Conservation (phyloP, 225 moss, liverwort and hornwort species). For the Bryoerythrophyllum caledonicum region DNA sequence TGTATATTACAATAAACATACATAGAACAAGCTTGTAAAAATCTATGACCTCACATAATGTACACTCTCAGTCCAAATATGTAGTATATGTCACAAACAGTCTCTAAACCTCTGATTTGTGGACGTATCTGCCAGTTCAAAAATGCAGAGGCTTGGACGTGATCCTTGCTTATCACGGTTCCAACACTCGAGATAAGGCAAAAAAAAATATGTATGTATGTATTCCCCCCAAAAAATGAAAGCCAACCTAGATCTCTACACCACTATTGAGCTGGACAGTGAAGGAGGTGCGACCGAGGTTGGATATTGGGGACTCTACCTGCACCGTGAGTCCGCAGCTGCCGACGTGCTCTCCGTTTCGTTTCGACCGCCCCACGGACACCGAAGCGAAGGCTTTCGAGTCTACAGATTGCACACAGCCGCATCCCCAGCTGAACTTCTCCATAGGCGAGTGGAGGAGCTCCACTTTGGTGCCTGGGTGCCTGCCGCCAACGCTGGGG, state of each 20-base stretch:
- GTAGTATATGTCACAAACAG: constrained; percentile 26
- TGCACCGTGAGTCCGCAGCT: constrained; percentile 72
- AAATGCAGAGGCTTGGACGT: constrained; percentile 19
- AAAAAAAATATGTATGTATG: constrained; percentile 1
- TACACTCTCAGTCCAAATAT: constrained; percentile 27
- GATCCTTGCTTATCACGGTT: constrained; percentile 9
- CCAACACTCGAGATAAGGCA: neutral
- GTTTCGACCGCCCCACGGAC: constrained; percentile 69
- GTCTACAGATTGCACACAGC: constrained; percentile 55
- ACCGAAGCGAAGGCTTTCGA: constrained; percentile 65
- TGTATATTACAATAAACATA: constrained; percentile 24
- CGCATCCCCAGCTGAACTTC: constrained; percentile 78
- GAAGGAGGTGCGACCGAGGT: constrained; percentile 52
- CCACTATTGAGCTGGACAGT: constrained; percentile 78
- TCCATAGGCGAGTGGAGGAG: constrained; percentile 70
- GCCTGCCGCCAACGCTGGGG: constrained; percentile 61
- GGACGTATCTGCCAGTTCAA: neutral
- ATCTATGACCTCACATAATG: constrained; percentile 22
- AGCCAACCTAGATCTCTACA: constrained; percentile 52
- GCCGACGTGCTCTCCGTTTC: constrained; percentile 77
- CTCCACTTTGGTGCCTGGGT: constrained; percentile 59
- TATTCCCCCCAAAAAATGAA: neutral
- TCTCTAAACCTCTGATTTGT: neutral
- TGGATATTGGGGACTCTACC: constrained; percentile 58
- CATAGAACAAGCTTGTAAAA: constrained; percentile 20